Percentiles rank a stretch among this genome's conserved stretches.
Conservation (phyloP, 805 yeast genomes). For the Clavispora santaluciae region DNA sequence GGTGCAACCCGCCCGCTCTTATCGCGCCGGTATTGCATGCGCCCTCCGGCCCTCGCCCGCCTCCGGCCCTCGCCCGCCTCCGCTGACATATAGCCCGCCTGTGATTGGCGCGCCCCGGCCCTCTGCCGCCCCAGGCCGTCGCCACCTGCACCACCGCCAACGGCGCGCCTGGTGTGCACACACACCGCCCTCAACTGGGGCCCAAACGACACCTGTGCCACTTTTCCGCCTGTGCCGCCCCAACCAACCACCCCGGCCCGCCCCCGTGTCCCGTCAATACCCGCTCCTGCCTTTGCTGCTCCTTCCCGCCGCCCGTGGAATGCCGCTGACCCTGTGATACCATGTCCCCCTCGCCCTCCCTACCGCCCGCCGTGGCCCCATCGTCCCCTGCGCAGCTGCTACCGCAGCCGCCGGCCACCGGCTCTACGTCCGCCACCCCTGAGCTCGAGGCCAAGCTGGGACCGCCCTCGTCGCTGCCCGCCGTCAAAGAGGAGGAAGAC, state of each 20-base stretch:
- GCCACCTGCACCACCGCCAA: neutral
- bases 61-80: too few species aligned
- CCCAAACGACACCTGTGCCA: neutral
- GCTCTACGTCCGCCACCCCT: neutral
- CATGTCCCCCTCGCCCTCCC: neutral
- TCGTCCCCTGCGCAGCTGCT: too few species aligned
- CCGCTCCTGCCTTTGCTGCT: neutral
- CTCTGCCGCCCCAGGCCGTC: too few species aligned
- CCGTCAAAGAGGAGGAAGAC: neutral
- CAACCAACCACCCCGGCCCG: neutral
- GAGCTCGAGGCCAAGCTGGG: neutral
- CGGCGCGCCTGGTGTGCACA: neutral
- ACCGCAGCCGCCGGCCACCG: neutral
- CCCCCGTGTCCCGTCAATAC: neutral
- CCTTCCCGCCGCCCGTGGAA: neutral
- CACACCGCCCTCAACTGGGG: neutral
- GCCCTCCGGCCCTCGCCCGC: neutral
- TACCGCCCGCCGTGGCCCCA: neutral
- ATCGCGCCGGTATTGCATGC: neutral
- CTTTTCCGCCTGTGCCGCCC: neutral
- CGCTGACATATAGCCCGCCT: neutral
- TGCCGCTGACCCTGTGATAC: neutral
- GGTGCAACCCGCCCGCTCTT: too few species aligned
- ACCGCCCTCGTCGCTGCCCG: neutral
- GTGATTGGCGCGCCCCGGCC: neutral